Evolutionary conservation across 2,329 filamentous ascomycete genomes (phyloP), one percentile per base, ranked within the genome.

Genomic region (Stromatinia cepivora): DNA sequence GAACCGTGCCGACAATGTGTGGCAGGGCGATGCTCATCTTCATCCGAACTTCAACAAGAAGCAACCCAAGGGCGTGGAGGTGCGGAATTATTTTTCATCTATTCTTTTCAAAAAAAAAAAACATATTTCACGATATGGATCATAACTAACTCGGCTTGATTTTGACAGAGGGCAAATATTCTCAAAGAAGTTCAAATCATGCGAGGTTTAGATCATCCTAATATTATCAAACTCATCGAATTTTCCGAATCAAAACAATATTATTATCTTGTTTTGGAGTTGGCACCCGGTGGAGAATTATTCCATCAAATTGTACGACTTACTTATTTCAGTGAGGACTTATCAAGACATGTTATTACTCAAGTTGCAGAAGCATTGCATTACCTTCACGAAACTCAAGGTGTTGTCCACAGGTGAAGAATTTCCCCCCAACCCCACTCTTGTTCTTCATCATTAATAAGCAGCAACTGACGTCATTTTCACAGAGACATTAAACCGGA

Each of bases 181-280:
- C 83, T 99, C 71, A 99, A 99, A 82, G 95, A 99, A 81, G 95
- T 99, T 20, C 92, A 97, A 77, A 99, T 99, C 75, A 99, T 99
- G 94, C 92, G 94, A 73, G 92, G 96, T 77, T 85, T 99, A 61
- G 93, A 98, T 74, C 95, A 99, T 75, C 94, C 94, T 72, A 98
- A 98, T 79, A 95, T 99, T 71, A 89, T 97, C 80, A 94, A 93
- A 79, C 87, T 99, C 70, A 86, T 98, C 76, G 93, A 97, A 77
- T 98, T 98, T 78, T 91, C 91, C 72, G 95, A 99, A 81, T 96
- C 94, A 0, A 87, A 87, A 70, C 93, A 98, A 80, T 97, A 97
- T 79, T 98, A 98, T 81, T 99, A 96, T 82, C 97, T 99, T 75
- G 89, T 99, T 56, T 88, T 99, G 53, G 95, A 99, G 81, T 86